Conservation (phyloP, 192 early-diverging fungal species). For the Lobulomyces angularis region DNA sequence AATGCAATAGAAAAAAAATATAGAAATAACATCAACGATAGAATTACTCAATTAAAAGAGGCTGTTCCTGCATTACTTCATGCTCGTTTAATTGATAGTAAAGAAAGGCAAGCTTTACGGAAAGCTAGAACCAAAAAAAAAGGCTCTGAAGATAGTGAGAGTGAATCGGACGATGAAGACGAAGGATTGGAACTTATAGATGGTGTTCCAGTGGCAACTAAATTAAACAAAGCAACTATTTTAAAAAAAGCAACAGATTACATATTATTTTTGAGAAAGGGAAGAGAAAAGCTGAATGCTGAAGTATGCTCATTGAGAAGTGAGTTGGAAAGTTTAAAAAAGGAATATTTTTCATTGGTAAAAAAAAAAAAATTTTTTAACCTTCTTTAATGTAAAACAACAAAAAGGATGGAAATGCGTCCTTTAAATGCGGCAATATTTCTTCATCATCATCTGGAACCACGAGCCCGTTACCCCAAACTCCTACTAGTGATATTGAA, state of each 20-base stretch:
- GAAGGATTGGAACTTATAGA: constrained; percentile 48
- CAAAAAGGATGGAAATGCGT: too few species aligned
- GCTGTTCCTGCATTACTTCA: constrained; percentile 72
- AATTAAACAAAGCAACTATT: constrained; percentile 90
- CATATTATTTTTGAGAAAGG: constrained; percentile 48
- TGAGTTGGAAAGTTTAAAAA: too few species aligned
- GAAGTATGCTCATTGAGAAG: too few species aligned
- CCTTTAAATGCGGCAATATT: too few species aligned
- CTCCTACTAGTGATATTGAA: too few species aligned
- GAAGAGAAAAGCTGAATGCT: constrained; percentile 19
- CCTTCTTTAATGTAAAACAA: too few species aligned
- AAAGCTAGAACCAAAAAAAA: constrained; percentile 36
- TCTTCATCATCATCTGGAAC: too few species aligned
- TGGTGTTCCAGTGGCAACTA: constrained; percentile 71
- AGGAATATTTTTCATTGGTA: too few species aligned
- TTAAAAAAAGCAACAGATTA: constrained; percentile 86
- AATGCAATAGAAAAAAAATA: constrained; percentile 91
- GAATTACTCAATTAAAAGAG: constrained; percentile 74
- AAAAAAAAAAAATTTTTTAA: too few species aligned
- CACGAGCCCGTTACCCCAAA: too few species aligned
- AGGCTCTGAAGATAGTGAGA: constrained; percentile 19
- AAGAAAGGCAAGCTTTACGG: constrained; percentile 9
- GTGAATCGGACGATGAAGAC: constrained; percentile 38
- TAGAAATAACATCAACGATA: constrained; percentile 94
- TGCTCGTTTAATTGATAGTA: constrained; percentile 25